Percentiles rank a stretch among this genome's conserved stretches.
Conservation (phyloP, 108 stramenopile species). For the Halocafeteria seosinensis region DNA sequence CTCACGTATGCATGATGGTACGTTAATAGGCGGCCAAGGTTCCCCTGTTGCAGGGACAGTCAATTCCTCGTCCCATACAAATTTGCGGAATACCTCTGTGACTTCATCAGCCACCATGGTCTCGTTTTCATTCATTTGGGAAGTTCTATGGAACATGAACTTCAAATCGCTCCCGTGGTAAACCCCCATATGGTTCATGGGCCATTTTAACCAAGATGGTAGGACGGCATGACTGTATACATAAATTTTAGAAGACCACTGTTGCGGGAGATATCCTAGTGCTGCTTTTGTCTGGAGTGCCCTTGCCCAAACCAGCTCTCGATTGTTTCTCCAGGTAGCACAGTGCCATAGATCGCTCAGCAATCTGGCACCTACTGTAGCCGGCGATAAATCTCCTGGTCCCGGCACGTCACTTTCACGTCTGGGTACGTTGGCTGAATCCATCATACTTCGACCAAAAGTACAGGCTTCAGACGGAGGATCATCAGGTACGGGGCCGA, state of each 20-base stretch:
- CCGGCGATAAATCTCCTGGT: neutral
- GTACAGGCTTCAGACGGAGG: neutral
- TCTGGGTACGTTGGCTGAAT: no score
- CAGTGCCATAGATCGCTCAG: neutral
- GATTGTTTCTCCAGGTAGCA: neutral
- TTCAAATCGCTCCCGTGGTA: neutral
- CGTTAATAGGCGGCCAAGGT: no score
- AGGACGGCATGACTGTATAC: neutral
- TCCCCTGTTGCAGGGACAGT: no score
- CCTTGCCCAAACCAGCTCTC: neutral
- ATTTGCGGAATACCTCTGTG: no score
- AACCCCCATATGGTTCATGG: neutral
- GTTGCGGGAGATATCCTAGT: no score
- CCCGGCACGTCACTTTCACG: neutral
- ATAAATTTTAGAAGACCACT: no score
- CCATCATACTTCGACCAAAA: neutral
- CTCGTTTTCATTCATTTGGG: no score
- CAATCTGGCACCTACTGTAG: neutral
- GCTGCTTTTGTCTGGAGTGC: neutral
- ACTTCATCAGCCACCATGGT: no score
- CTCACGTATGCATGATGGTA: no score
- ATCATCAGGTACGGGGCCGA: neutral
- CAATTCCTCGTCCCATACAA: no score
- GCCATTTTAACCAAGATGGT: neutral
- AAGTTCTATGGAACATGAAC: neutral